Conservation (phyloP, 768 basidiomycete species). For the Pisolithus albus region DNA sequence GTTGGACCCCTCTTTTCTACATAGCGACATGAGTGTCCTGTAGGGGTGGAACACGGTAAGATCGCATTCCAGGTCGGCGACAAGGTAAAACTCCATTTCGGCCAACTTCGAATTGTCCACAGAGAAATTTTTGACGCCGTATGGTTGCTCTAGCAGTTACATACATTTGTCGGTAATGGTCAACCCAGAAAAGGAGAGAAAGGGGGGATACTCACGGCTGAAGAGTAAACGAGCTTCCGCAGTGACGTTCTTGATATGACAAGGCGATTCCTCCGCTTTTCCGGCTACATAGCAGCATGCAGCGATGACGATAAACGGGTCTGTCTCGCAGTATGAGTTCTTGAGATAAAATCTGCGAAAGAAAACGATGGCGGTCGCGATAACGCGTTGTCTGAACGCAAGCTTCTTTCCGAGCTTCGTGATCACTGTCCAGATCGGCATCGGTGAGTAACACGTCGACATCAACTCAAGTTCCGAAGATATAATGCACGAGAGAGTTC, state of each 20-base stretch:
- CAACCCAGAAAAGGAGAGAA: background rate
- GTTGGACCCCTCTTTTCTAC: slow-evolving; percentile 46
- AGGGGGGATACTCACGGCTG: slow-evolving; percentile 40
- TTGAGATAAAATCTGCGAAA: slow-evolving; percentile 97
- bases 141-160: slow-evolving; percentile 45
- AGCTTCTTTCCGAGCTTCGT: slow-evolving; percentile 83
- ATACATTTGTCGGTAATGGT: no score
- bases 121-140: slow-evolving; percentile 72
- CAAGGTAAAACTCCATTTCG: slow-evolving; percentile 98
- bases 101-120: slow-evolving; percentile 88
- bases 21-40: slow-evolving; percentile 74
- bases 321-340: slow-evolving; percentile 93
- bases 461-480: background rate
- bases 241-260: slow-evolving; percentile 90
- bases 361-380: slow-evolving; percentile 92
- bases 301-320: slow-evolving; percentile 86
- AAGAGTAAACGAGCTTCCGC: slow-evolving; percentile 76
- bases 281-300: slow-evolving; percentile 95
- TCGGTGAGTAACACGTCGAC: no score
- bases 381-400: slow-evolving; percentile 78
- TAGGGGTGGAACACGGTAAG: slow-evolving; percentile 93
- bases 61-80: slow-evolving; percentile 95
- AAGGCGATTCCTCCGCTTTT: slow-evolving; percentile 93
- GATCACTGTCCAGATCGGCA: slow-evolving; percentile 47
- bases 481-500: no score